phyloP scores from a whole-genome alignment of 192 early-diverging fungal genomes.

The Entophlyctis luteolus region DNA sequence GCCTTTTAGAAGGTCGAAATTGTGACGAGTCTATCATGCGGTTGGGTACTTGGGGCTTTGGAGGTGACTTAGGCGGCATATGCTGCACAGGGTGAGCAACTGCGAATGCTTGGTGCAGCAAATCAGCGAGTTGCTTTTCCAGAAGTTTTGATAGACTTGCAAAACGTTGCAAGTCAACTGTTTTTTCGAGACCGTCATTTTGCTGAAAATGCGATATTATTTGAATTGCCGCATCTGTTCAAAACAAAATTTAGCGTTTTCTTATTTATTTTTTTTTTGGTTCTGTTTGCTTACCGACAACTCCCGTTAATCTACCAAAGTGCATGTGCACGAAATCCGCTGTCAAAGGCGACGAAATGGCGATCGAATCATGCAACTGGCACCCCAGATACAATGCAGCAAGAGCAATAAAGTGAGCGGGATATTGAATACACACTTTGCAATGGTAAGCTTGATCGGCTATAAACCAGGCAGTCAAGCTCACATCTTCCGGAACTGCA shows the following conservation, averaged over 20 bases:
- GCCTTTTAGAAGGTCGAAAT: no score
- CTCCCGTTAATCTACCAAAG: conserved; percentile 6
- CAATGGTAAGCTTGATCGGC: conserved; percentile 53
- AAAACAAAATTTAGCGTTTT: no score
- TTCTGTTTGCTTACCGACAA: conserved; percentile 12
- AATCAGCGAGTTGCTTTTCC: neutral
- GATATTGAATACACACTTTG: conserved; percentile 56
- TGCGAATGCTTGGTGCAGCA: no score
- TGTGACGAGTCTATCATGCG: no score
- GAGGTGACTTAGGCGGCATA: no score
- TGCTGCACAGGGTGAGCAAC: no score
- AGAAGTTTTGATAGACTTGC: neutral
- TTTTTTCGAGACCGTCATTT: neutral
- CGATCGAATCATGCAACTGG: neutral
- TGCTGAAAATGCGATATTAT: conserved; percentile 18
- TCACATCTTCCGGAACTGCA: conserved; percentile 43
- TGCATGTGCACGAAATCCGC: neutral
- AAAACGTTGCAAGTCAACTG: conserved; percentile 8
- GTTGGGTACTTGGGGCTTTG: no score
- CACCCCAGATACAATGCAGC: conserved; percentile 57
- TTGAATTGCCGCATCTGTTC: conserved; percentile 2
- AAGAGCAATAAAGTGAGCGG: conserved; percentile 60
- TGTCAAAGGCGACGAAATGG: neutral
- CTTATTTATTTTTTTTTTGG: no score
- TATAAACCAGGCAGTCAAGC: conserved; percentile 50